Percentiles rank a stretch among this genome's conserved stretches.
Conservation (phyloP, 1,284 basidiomycete genomes). For the Sutorius eximius region DNA sequence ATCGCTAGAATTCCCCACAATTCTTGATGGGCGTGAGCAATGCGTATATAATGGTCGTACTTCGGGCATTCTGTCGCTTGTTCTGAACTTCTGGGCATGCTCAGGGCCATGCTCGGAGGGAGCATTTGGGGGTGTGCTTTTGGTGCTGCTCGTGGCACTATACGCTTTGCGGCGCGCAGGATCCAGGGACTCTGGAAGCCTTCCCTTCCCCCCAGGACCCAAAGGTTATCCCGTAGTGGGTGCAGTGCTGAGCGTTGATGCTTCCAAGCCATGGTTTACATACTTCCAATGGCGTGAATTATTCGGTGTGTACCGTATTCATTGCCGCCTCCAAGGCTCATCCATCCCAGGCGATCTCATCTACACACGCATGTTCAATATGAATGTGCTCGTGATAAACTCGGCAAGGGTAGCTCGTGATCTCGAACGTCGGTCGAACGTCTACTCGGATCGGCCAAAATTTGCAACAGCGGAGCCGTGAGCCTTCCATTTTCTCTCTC, state of each 20-base stretch:
- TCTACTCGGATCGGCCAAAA: slow-evolving; percentile 29
- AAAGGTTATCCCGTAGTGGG: slow-evolving; percentile 27
- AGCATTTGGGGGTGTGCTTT: not conserved
- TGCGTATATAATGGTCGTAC: not conserved
- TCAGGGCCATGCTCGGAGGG: slow-evolving; percentile 7
- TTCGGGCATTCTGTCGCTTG: not conserved
- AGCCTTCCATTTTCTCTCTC: not conserved
- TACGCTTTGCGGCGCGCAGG: slow-evolving; percentile 7
- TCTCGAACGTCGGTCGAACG: slow-evolving; percentile 25
- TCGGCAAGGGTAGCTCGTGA: slow-evolving; percentile 27
- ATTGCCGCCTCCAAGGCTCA: not conserved
- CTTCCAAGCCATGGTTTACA: slow-evolving; percentile 27
- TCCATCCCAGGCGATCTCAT: slow-evolving; percentile 20
- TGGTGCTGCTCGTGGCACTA: slow-evolving; percentile 16
- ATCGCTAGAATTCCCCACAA: no score
- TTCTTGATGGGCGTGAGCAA: no score
- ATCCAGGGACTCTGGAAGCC: not conserved
- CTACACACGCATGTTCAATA: slow-evolving; percentile 23
- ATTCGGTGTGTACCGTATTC: slow-evolving; percentile 17
- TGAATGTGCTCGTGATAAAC: slow-evolving; percentile 27
- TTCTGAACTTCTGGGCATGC: not conserved
- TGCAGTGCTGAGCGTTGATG: slow-evolving; percentile 21
- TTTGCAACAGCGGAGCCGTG: slow-evolving; percentile 25
- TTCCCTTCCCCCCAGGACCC: slow-evolving; percentile 28
- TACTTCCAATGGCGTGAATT: slow-evolving; percentile 27